Base-by-base conservation (phyloP, 2,329 filamentous ascomycete genomes). In the Fulvia fulva region DNA sequence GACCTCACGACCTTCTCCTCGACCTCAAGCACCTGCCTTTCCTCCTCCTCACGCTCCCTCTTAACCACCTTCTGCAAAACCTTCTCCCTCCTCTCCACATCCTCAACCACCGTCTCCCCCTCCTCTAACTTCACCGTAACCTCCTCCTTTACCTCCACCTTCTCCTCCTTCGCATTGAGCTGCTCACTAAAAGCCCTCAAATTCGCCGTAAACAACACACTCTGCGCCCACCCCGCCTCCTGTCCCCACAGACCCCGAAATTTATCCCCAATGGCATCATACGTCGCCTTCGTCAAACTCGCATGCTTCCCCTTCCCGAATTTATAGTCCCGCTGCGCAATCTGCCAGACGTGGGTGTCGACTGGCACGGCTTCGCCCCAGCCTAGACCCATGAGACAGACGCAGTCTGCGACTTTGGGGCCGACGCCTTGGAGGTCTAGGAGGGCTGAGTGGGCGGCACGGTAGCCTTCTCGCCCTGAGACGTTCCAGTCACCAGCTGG, bases 291-390 rank as follows among this genome's bases (percentile, higher is more conserved):
- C 14, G 88, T 97, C 62, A 99, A 81, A 49, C 90, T 93, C 70
- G 91, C 93, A 61, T 89, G 81, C 70, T 90, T 93, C 8, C 84
- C 85, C 67, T 87, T 90, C 6, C 90, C 90, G 68, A 99, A 96
- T 59, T 87, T 91, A 76, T 99, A 99, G 74, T 99, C 94, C 54
- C 94, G 83, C 73, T 95, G 90, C 0, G 94, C 95, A 70, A 99
- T 97, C 77, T 97, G 92, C 93, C 92, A 97, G 12, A 99, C 91
- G 75, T 99, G 95, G 1, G 95, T 99, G 74, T 99, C 94, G 30
- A 99, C 90, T 0, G 94, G 94, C 1, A 99, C 92, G 2, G 92
- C 87, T 75, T 97, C 93, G 30, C 89, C 89, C 93, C 95, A 99
- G 26, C 92, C 93, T 14, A 99, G 77, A 0, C 95, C 95, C 89